Evolutionary conservation across 1,284 basidiomycete species (phyloP), one percentile per base, ranked within the genome.

Genomic region (Afroboletus lepidellus): DNA sequence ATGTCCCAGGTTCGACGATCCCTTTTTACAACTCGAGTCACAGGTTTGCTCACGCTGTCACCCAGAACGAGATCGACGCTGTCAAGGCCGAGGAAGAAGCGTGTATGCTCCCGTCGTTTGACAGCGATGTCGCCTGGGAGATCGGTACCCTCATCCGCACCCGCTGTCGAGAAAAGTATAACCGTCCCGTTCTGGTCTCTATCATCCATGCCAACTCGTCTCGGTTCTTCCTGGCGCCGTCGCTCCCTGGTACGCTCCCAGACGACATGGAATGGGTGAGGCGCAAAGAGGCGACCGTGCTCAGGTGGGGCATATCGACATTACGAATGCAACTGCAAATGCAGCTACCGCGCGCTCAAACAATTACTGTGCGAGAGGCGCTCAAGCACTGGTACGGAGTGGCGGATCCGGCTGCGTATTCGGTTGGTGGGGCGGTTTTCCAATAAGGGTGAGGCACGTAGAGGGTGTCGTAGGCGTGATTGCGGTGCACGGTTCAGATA

Each of bases 251-350:
- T 5, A 72, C 67, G 24, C 54, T 53, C 25, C 60, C 67, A 2
- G 69, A 73, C 56, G 71, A 68, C 49, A 70, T 69, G 64, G 54
- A 54, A 41, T 72, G 69, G 71, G 64, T 72, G 43, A 64, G 64
- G 42, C 72, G 71, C 44, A 72, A 70, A 50, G 72, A 72, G 43
- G 62, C 63, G 13, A 62, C 63, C 2, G 69, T 72, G 34, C 62
- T 71, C 3, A 52, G 72, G 43, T 73, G 67, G 69, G 61, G 68
- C 8, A 27, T 30, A 49, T 66, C 66, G 39, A 64, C 53, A 33
- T 1, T 60, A 55, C 48, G 51, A 11, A 60, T 70, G 62, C 60
- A 50, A 6, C 3, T 38, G 20, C 15, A 25, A 20, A 18, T 61
- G 39, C n/a, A n/a, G n/a, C 27, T 1, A 7, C 12, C 21, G 8